Percentiles rank a stretch among this genome's conserved stretches.
phyloP scores from a whole-genome alignment of 371 early-diverging fungal genomes.

The Mucor piriformis region DNA sequence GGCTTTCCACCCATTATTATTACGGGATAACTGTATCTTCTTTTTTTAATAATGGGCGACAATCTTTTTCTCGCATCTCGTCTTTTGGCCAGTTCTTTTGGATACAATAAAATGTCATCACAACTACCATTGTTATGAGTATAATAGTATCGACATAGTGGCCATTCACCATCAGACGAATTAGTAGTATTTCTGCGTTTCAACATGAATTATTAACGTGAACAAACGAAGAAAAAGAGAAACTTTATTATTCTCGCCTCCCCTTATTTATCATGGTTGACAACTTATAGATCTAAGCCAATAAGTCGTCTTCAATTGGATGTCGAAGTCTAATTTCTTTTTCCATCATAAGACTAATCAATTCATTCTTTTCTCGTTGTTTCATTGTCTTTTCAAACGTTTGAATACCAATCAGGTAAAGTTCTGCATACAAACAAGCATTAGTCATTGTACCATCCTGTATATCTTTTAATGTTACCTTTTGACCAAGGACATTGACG shows the following conservation, averaged over 20 bases:
- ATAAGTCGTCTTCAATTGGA: slow-evolving; percentile 28
- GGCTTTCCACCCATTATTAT: not conserved
- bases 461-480: slow-evolving; percentile 36
- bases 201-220: not conserved
- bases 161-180: not conserved
- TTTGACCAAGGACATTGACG: slow-evolving; percentile 77
- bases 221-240: not conserved
- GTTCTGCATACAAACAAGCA: slow-evolving; percentile 28
- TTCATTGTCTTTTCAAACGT: slow-evolving; percentile 41
- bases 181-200: slow-evolving; percentile 11
- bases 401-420: slow-evolving; percentile 60
- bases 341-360: slow-evolving; percentile 64
- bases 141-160: slow-evolving; percentile 19
- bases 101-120: slow-evolving; percentile 11
- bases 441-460: not conserved
- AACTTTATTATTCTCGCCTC: not conserved
- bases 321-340: slow-evolving; percentile 64
- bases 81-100: not conserved
- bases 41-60: not conserved
- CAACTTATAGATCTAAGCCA: slow-evolving; percentile 9
- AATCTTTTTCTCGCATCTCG: not conserved
- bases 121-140: slow-evolving; percentile 20
- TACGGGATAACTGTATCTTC: not conserved
- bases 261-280: not conserved
- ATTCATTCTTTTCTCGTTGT: slow-evolving; percentile 56